Conservation (phyloP, 2,329 filamentous ascomycete species). For the Penicillium polonicum region DNA sequence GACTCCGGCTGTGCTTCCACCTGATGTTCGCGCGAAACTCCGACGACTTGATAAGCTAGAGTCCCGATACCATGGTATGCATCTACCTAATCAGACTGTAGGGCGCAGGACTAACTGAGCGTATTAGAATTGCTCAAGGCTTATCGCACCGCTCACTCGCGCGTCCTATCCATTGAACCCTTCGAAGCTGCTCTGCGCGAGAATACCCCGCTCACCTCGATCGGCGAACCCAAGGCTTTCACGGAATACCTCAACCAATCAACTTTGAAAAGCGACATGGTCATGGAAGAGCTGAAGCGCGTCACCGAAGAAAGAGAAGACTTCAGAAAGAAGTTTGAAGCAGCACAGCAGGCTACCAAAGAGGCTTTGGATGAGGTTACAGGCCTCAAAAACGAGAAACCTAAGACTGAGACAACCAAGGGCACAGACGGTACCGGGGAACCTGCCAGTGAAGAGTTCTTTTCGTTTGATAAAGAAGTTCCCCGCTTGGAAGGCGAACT, state of each 20-base stretch:
- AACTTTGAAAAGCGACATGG: conserved; percentile 83
- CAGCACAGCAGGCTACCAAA: conserved; percentile 62
- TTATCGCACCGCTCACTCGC: conserved; percentile 85
- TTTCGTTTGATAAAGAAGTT: conserved; percentile 87
- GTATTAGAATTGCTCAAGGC: conserved; percentile 79
- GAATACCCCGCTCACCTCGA: conserved; percentile 86
- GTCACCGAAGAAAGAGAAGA: conserved; percentile 79
- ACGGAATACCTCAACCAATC: conserved; percentile 88
- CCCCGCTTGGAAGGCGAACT: conserved; percentile 76
- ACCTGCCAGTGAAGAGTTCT: conserved; percentile 68
- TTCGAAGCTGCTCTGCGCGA: conserved; percentile 91
- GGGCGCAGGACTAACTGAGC: conserved; percentile 1
- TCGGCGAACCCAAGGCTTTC: conserved; percentile 77
- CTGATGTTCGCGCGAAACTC: conserved; percentile 72
- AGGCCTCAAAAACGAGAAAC: conserved; percentile 47
- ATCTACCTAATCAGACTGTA: conserved; percentile 2
- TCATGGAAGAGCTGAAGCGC: conserved; percentile 87
- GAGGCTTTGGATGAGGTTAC: conserved; percentile 64
- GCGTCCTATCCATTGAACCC: conserved; percentile 82
- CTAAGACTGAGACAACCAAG: conserved; percentile 9
- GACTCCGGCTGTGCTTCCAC: conserved; percentile 59
- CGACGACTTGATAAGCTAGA: conserved; percentile 89
- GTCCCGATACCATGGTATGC: conserved; percentile 74
- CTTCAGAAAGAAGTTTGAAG: conserved; percentile 72
- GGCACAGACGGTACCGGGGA: conserved; percentile 21